A percentile compares a stretch with the other conserved stretches of the same genome.
Conservation (phyloP, 305 asterid genomes). For the Fraxinus ornus region DNA sequence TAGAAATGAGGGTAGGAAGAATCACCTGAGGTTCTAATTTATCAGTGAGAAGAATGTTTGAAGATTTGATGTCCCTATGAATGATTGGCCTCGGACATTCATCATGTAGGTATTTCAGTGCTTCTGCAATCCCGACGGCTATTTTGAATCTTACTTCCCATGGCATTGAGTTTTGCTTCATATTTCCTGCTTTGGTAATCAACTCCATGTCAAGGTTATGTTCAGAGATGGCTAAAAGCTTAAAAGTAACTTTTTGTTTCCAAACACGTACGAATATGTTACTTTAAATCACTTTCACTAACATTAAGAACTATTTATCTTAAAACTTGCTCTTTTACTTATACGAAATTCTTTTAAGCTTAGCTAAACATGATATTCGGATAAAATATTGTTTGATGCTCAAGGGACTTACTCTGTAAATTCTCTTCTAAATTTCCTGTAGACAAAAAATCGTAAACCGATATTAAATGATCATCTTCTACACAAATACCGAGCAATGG, state of each 20-base stretch:
- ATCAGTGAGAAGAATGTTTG: constrained; percentile 45
- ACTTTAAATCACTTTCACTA: neutral
- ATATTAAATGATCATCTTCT: constrained; percentile 52
- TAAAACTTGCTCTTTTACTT: neutral
- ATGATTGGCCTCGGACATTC: constrained; percentile 37
- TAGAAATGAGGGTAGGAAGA: neutral
- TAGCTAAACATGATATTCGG: neutral
- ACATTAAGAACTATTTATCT: neutral
- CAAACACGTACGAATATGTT: neutral
- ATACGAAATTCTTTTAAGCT: neutral
- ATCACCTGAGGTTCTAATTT: constrained; percentile 73
- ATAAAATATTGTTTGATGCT: neutral
- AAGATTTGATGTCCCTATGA: constrained; percentile 49
- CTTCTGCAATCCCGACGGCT: constrained; percentile 80
- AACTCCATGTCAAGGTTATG: constrained; percentile 1
- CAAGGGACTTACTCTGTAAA: constrained; percentile 50
- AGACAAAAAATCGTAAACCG: constrained; percentile 62
- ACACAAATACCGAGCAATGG: constrained; percentile 74
- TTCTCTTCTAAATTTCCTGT: constrained; percentile 82
- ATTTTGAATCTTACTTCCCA: constrained; percentile 76
- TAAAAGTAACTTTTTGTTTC: neutral
- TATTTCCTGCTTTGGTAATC: constrained; percentile 41
- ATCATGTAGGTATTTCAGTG: constrained; percentile 66
- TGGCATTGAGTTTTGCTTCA: constrained; percentile 39
- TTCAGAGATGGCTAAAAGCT: neutral